Evolutionary conservation across 306 rosid species (phyloP).

Genomic region (Dryas drummondii): DNA sequence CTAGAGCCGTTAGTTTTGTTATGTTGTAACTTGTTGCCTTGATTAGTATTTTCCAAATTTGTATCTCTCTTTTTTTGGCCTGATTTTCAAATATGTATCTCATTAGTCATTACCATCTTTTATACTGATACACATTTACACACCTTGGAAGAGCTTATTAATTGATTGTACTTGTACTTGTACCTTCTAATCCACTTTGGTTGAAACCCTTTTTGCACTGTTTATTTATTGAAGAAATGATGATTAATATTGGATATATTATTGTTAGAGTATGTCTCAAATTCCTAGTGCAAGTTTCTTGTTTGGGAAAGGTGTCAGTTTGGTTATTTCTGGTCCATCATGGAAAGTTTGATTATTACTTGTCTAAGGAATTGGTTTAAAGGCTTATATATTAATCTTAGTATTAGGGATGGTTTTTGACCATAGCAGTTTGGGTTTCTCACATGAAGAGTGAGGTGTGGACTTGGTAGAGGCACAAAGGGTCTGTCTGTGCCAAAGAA

Average conservation of each 20-base stretch:
- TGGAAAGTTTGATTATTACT: too few relatives aligned
- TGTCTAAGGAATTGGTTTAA: neutral
- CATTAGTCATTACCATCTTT: neutral
- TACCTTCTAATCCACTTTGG: conserved; percentile 3
- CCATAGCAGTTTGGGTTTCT: neutral
- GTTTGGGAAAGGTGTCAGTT: neutral
- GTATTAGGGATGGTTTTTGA: neutral
- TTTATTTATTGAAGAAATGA: neutral
- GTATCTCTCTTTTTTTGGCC: neutral
- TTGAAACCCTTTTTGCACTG: neutral
- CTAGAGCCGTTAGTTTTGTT: conserved; percentile 10
- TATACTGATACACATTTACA: neutral
- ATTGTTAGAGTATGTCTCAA: neutral
- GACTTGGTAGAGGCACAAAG: neutral
- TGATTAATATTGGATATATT: neutral
- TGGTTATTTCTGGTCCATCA: neutral
- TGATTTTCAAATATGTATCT: neutral
- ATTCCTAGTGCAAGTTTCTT: neutral
- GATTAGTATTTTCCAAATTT: neutral
- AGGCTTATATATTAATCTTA: neutral
- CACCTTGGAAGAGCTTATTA: neutral
- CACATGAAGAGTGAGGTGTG: neutral
- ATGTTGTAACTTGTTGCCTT: conserved; percentile 1
- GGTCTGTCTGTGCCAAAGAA: too few relatives aligned
- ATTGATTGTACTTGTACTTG: neutral